Conservation (phyloP, 73 alveolate genomes). For the Vitrella brassicaformis region DNA sequence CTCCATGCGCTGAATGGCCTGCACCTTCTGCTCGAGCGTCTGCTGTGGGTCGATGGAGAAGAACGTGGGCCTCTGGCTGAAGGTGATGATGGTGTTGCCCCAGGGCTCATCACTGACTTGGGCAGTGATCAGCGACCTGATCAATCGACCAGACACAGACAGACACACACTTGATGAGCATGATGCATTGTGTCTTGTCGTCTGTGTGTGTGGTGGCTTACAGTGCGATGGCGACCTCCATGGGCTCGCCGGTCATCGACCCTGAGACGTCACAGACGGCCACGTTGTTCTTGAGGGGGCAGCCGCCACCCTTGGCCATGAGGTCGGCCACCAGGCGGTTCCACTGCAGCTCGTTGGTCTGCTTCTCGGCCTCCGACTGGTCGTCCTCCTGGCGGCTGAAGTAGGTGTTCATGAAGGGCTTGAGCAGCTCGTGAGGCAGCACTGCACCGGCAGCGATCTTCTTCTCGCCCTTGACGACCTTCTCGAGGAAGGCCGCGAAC, state of each 20-base stretch:
- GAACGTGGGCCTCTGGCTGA: background rate
- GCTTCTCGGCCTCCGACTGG: background rate
- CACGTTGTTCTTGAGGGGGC: background rate
- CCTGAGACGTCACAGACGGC: background rate
- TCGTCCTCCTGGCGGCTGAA: background rate
- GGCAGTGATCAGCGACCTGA: background rate
- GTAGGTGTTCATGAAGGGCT: background rate
- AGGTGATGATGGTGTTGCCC: background rate
- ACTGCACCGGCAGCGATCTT: background rate
- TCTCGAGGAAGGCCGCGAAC: background rate
- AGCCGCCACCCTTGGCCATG: background rate
- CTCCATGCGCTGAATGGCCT: background rate
- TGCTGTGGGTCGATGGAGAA: background rate
- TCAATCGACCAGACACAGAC: no score
- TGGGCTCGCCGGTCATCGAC: background rate
- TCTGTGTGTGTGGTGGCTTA: no score
- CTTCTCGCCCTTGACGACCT: background rate
- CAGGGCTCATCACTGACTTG: background rate
- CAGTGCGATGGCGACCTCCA: background rate
- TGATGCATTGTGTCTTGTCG: no score
- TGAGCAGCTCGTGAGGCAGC: background rate
- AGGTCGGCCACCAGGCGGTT: background rate
- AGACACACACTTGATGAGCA: no score
- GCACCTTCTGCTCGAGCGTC: background rate
- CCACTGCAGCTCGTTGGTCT: background rate